Conservation (phyloP, 495 filamentous ascomycete species). For the Mycothermus thermophilus region DNA sequence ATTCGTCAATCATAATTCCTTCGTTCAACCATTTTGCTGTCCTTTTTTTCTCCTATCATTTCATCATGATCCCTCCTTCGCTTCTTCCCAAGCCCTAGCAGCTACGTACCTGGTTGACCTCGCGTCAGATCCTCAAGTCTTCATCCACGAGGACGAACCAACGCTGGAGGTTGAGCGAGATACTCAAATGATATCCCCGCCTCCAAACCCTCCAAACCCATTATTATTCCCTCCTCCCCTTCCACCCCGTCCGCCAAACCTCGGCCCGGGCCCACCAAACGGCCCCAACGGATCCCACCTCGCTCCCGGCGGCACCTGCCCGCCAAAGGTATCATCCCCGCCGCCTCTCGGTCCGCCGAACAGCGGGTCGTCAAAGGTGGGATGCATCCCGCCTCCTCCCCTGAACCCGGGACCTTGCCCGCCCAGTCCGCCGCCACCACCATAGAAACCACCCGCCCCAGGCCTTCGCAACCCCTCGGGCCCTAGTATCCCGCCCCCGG, state of each 20-base stretch:
- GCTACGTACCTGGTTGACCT: no score
- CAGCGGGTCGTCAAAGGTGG: conserved; percentile 84
- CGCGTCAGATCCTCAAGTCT: no score
- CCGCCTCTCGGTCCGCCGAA: conserved; percentile 49
- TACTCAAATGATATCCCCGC: conserved; percentile 30
- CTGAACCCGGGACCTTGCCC: background rate
- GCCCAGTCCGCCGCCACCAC: background rate
- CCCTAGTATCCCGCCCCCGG: conserved; percentile 33
- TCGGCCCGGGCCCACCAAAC: conserved; percentile 36
- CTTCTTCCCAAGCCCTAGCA: no score
- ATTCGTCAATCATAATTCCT: no score
- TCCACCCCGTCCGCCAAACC: conserved; percentile 18
- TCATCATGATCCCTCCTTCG: no score
- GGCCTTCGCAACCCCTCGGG: conserved; percentile 19
- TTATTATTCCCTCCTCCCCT: conserved; percentile 14
- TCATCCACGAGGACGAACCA: no score
- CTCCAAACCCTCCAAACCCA: conserved; percentile 22
- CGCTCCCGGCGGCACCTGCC: conserved; percentile 44
- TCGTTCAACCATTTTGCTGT: no score
- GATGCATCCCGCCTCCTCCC: conserved; percentile 74
- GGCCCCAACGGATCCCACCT: conserved; percentile 75
- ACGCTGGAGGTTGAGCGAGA: no score
- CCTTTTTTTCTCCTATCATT: no score
- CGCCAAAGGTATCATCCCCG: conserved; percentile 27
- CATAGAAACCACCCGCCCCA: background rate